These are phyloP conservation scores for Suillus sp. DNA, from an alignment of 768 basidiomycete genomes.

Conservation along the genomic window DNA sequence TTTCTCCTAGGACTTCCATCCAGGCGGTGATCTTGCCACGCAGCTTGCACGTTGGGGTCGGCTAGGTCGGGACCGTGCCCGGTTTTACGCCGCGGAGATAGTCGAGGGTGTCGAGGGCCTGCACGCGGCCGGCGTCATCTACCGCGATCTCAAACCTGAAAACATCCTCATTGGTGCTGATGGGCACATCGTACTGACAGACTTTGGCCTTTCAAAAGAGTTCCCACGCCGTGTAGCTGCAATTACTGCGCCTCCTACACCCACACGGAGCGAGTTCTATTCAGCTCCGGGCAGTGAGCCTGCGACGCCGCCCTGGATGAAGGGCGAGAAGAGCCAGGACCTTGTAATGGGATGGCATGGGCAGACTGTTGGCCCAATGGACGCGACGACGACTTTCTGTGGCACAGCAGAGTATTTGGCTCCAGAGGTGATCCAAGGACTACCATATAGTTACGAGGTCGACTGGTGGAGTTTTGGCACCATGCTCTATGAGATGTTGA, in stretches of 20 bases:
- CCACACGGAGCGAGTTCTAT: slow-evolving; percentile 55
- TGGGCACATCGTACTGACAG: slow-evolving; percentile 96
- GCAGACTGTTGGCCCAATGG: slow-evolving; percentile 48
- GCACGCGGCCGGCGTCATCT: slow-evolving; percentile 93
- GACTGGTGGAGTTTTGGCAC: slow-evolving; percentile 99
- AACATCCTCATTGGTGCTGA: slow-evolving; percentile 93
- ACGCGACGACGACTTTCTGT: slow-evolving; percentile 86
- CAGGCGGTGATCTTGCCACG: slow-evolving; percentile 95
- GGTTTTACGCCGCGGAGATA: slow-evolving; percentile 98
- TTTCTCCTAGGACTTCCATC: slow-evolving; percentile 78
- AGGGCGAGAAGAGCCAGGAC: slow-evolving; percentile 57
- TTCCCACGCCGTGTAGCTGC: slow-evolving; percentile 61
- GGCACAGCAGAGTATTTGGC: slow-evolving; percentile 97
- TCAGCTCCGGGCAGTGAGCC: slow-evolving; percentile 45
- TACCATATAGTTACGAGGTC: slow-evolving; percentile 89
- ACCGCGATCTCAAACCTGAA: slow-evolving; percentile 96
- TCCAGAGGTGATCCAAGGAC: slow-evolving; percentile 93
- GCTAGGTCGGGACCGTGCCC: slow-evolving; percentile 88
- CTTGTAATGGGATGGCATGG: slow-evolving; percentile 59
- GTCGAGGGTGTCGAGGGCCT: slow-evolving; percentile 95
- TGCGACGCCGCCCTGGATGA: slow-evolving; percentile 79
- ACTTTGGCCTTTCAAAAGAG: slow-evolving; percentile 94
- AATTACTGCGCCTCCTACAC: slow-evolving; percentile 58
- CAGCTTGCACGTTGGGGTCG: slow-evolving; percentile 96
- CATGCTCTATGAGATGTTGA: slow-evolving; percentile 97